Evolutionary conservation across 257 asterid genomes (phyloP).

Genomic region (Leptodermis oblonga): DNA sequence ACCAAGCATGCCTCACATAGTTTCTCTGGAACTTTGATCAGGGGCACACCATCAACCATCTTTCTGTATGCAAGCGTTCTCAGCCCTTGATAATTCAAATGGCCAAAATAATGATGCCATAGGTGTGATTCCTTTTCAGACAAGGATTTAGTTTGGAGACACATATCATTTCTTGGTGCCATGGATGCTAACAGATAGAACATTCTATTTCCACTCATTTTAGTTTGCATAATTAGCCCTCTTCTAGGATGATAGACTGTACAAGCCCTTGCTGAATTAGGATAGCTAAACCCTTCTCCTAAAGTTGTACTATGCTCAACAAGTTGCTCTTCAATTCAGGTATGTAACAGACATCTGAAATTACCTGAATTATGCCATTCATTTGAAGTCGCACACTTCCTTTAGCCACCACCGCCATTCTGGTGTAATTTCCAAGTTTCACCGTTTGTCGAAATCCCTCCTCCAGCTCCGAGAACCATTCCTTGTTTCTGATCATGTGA

Average conservation of each 20-base stretch:
- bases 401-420: slow-evolving; percentile 6
- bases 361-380: background rate
- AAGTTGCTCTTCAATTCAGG: slow-evolving; percentile 11
- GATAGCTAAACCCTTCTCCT: slow-evolving; percentile 13
- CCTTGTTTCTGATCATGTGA: slow-evolving; percentile 15
- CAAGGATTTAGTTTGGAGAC: no score
- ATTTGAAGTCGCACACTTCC: background rate
- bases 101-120: slow-evolving; percentile 12
- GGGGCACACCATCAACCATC: background rate
- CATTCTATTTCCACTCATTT: slow-evolving; percentile 3
- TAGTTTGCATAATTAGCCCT: background rate
- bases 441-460: slow-evolving; percentile 5
- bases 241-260: background rate
- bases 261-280: background rate
- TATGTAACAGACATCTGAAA: slow-evolving; percentile 1
- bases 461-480: background rate
- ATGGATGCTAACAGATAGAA: background rate
- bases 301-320: slow-evolving; percentile 10
- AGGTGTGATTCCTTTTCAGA: no score
- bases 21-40: background rate
- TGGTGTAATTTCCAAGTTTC: slow-evolving; percentile 6
- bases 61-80: background rate
- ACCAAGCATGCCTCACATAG: background rate
- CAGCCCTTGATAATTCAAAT: background rate
- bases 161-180: no score